Percentiles rank a stretch among this genome's conserved stretches.
These are phyloP conservation scores for Hibiscus tridactylites DNA, from an alignment of 345 rosid species.

Conservation along the genomic window DNA sequence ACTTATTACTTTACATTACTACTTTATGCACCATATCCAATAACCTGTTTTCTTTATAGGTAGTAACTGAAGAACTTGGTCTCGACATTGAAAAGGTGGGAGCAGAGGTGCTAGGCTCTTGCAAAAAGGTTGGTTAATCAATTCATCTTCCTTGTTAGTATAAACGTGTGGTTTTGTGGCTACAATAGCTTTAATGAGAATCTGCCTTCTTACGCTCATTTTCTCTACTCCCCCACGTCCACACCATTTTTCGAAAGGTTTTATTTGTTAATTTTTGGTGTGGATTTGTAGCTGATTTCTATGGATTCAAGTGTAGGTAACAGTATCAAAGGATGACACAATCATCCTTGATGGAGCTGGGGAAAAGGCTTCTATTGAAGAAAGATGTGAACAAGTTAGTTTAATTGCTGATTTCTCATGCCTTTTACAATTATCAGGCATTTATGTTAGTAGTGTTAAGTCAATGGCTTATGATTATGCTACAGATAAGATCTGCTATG, in stretches of 20 bases:
- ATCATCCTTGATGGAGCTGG: constrained; percentile 4
- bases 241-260: neutral
- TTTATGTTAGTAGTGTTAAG: neutral
- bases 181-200: neutral
- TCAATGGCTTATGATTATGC: neutral
- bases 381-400: constrained; percentile 7
- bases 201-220: neutral
- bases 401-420: neutral
- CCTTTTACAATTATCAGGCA: neutral
- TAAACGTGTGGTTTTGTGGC: neutral
- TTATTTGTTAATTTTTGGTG: neutral
- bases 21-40: neutral
- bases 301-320: too few species aligned
- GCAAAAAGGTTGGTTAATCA: neutral
- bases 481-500: neutral
- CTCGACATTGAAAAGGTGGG: constrained; percentile 5
- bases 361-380: constrained; percentile 1
- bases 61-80: constrained; percentile 6
- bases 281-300: too few species aligned
- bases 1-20: too few species aligned
- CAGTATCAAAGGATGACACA: constrained; percentile 2
- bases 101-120: constrained; percentile 9
- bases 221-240: neutral
- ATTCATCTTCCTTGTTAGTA: neutral
- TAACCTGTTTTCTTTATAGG: neutral